These are phyloP conservation scores for Calvatia gigantea DNA, from an alignment of 768 basidiomycete genomes.

Conservation along the genomic window DNA sequence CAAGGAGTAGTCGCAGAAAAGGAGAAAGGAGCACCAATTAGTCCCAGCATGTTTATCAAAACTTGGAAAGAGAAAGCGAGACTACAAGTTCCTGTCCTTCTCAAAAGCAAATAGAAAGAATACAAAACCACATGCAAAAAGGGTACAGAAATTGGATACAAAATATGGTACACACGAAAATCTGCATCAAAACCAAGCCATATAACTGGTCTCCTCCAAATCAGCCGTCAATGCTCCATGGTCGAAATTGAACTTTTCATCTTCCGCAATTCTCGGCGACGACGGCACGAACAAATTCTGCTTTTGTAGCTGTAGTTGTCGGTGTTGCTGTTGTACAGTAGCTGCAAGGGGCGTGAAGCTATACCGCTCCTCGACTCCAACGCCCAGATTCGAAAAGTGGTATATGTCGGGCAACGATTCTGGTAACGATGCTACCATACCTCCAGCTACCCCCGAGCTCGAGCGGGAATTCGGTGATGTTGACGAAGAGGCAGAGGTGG, in stretches of 20 bases:
- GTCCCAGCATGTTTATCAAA: no score
- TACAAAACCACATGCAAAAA: no score
- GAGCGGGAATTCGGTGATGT: not conserved
- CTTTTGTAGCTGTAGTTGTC: slow-evolving; percentile 14
- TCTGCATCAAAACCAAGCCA: slow-evolving; percentile 61
- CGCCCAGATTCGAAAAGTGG: slow-evolving; percentile 37
- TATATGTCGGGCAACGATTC: slow-evolving; percentile 45
- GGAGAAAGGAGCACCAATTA: no score
- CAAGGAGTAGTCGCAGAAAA: no score
- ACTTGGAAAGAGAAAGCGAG: no score
- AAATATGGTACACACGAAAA: not conserved
- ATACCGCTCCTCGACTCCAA: slow-evolving; percentile 39
- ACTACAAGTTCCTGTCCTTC: no score
- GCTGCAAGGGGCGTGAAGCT: slow-evolving; percentile 24
- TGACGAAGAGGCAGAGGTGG: not conserved
- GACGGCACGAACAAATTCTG: slow-evolving; percentile 43
- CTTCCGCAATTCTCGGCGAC: slow-evolving; percentile 47
- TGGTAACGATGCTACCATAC: not conserved
- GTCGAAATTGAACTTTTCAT: slow-evolving; percentile 58
- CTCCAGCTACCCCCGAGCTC: not conserved
- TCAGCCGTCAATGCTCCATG: slow-evolving; percentile 54
- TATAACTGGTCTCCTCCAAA: slow-evolving; percentile 59
- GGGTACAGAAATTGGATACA: not conserved
- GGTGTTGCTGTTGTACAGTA: not conserved
- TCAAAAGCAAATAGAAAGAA: no score